A percentile compares a stretch with the other conserved stretches of the same genome.
phyloP scores from a whole-genome alignment of 140 eudicot genomes.

The Erigeron philadelphicus region DNA sequence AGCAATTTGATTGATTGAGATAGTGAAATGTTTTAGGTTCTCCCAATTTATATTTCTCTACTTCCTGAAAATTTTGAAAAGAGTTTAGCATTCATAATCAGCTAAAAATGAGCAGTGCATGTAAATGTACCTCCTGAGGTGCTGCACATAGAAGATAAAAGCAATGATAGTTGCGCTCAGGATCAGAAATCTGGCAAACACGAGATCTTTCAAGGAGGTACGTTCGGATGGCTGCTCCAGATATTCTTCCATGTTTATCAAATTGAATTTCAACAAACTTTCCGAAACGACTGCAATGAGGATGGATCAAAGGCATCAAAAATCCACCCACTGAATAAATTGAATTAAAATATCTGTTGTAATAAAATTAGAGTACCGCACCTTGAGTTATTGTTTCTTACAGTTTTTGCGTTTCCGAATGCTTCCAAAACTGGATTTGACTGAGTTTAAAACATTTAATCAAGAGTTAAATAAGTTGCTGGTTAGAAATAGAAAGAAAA shows the following conservation, averaged over 20 bases:
- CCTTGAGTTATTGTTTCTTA: constrained; percentile 96
- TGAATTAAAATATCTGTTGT: constrained; percentile 1
- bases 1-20: constrained; percentile 86
- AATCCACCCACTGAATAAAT: constrained; percentile 2
- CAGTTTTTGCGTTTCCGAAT: constrained; percentile 98
- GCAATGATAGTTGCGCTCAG: constrained; percentile 95
- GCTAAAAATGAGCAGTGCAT: constrained; percentile 5
- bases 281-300: constrained; percentile 83
- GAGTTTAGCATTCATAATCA: constrained; percentile 12
- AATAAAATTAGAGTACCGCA: constrained; percentile 25
- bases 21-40: constrained; percentile 74
- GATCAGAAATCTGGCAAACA: constrained; percentile 94
- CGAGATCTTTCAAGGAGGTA: constrained; percentile 98
- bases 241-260: constrained; percentile 87
- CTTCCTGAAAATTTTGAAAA: constrained; percentile 48
- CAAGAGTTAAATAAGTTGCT: constrained; percentile 26
- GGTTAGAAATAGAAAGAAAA: constrained; percentile 19
- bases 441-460: constrained; percentile 47
- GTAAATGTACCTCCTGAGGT: constrained; percentile 67
- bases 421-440: constrained; percentile 99
- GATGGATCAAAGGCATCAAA: constrained; percentile 22
- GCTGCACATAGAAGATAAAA: constrained; percentile 97
- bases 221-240: constrained; percentile 96
- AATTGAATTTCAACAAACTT: constrained; percentile 96
- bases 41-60: constrained; percentile 85